Conservation (phyloP, 306 rosid species). For the Luffa acutangula region DNA sequence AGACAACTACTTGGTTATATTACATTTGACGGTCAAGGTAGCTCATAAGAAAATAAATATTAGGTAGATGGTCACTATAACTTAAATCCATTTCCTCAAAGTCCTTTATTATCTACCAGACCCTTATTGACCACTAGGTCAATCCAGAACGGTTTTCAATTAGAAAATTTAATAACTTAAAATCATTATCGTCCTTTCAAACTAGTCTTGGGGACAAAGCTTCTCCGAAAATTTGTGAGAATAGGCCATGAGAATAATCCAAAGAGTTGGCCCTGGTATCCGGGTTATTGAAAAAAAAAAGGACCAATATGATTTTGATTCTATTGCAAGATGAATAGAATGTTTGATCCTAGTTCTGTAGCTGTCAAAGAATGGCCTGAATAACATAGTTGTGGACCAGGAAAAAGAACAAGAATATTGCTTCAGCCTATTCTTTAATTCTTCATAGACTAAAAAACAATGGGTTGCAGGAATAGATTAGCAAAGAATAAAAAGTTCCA, state of each 20-base stretch:
- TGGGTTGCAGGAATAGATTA: neutral
- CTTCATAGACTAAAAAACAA: neutral
- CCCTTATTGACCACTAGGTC: too few relatives aligned
- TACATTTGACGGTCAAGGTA: too few relatives aligned
- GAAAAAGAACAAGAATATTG: neutral
- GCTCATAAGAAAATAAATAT: too few relatives aligned
- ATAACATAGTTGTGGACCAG: neutral
- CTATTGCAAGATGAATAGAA: neutral
- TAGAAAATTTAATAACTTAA: too few relatives aligned
- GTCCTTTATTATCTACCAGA: too few relatives aligned
- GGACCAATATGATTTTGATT: neutral
- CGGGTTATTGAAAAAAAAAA: too few relatives aligned
- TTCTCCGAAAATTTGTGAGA: neutral
- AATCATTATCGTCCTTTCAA: too few relatives aligned
- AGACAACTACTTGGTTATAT: too few relatives aligned
- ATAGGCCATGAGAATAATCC: neutral
- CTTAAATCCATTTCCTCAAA: too few relatives aligned
- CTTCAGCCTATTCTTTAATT: neutral
- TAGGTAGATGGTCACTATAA: too few relatives aligned
- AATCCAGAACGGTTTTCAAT: too few relatives aligned
- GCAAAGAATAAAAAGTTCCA: neutral
- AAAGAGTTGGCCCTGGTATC: neutral
- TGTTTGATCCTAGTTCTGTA: neutral
- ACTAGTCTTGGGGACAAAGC: too few relatives aligned
- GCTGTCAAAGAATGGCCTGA: neutral